Base-by-base conservation (phyloP, 1,139 yeast genomes). In the Saccharomyces pastorianus region DNA sequence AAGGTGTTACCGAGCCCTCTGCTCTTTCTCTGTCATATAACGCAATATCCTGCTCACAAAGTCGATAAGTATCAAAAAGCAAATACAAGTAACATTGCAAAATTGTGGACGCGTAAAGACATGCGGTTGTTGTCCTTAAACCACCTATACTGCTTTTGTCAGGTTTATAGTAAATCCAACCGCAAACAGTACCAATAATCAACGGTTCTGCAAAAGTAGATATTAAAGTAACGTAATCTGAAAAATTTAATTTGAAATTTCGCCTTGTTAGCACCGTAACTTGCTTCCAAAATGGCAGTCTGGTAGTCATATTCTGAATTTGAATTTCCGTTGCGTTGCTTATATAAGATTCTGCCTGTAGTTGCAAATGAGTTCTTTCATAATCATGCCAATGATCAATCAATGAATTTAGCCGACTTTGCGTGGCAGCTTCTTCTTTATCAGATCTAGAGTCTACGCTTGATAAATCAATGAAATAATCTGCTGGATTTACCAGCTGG, bases 81-180 rank as follows among this genome's bases (percentile, higher is more conserved):
- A 86, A 71, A 48, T 88, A 81, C 55, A 84, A 69, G 65, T 88
- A 86, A 2, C 88, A 86, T 65, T 86, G 83, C 25, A 85, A 73
- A 51, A 88, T 86, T 52, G 79, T 71, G 47, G 85, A 76, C 2
- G 81, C 82, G 69, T 88, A 88, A 6, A 88, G 67, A 1, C 82
- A 71, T 1, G 91, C 85, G 8, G 84, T 77, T 3, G 74, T 72
- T 0, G 95, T 78, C 59, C 96, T 72, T 5, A 87, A 78, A 8
- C 96, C 96, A 0, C 85, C 78, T 31, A 83, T 62, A 13, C 83
- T 76, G 3, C 54, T 55, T 17, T 79, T 77, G 23, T 76, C 80
- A 0, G 93, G 89, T 59, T 79, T 79, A 67, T 72, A 85, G 64
- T 84, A 89, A 55, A 88, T 78, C 91, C 95, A 87, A 0, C 96